Evolutionary conservation across 1,284 basidiomycete species (phyloP).

Genomic region (Leccinum angustisporum): DNA sequence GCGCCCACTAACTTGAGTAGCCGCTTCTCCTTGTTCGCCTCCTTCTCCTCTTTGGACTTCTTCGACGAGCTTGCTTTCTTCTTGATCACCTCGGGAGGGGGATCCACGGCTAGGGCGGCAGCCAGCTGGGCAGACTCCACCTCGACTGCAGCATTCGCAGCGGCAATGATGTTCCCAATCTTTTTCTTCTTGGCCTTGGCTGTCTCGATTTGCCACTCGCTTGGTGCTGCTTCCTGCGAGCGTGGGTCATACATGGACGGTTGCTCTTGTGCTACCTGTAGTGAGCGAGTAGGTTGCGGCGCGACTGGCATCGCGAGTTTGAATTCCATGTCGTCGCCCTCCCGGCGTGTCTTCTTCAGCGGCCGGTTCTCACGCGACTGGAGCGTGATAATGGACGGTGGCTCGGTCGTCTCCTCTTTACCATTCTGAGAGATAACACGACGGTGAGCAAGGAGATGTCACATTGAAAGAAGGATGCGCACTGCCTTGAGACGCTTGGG

Average conservation of each 20-base stretch:
- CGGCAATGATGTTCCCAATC: constrained; percentile 49
- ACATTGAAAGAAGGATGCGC: constrained; percentile 27
- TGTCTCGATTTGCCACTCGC: not conserved
- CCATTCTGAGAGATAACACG: constrained; percentile 26
- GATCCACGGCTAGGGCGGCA: constrained; percentile 17
- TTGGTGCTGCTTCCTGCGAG: not conserved
- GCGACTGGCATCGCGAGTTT: constrained; percentile 3
- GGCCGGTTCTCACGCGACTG: constrained; percentile 29
- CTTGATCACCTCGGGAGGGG: constrained; percentile 29
- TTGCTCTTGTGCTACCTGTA: not conserved
- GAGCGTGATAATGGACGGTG: constrained; percentile 15
- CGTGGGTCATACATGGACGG: not conserved
- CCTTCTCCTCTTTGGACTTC: constrained; percentile 55
- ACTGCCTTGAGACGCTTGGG: constrained; percentile 62
- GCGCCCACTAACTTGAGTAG: constrained; percentile 84
- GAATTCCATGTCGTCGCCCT: constrained; percentile 27
- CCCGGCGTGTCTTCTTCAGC: constrained; percentile 33
- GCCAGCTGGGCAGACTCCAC: constrained; percentile 40
- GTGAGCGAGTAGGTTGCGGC: not conserved
- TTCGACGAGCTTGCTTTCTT: constrained; percentile 38
- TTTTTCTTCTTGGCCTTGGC: constrained; percentile 18
- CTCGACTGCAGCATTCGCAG: constrained; percentile 44
- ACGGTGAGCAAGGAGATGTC: not conserved
- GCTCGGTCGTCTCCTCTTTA: constrained; percentile 25
- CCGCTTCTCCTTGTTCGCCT: constrained; percentile 78